Conservation (phyloP, 768 basidiomycete species). For the Lentinula sp. region DNA sequence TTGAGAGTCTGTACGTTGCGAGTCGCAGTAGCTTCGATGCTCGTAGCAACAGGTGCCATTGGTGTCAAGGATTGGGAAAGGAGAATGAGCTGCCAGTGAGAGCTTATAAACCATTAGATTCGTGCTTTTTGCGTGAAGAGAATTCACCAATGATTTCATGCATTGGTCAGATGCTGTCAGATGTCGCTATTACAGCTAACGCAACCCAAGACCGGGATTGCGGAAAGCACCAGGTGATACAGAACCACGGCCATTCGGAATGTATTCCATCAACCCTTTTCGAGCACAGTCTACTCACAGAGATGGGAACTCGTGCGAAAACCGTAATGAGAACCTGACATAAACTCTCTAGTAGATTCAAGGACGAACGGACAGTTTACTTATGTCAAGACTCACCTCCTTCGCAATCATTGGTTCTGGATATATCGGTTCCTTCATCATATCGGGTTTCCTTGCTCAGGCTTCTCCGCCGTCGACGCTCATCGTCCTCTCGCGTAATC, state of each 20-base stretch:
- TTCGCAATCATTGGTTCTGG: conserved; percentile 26
- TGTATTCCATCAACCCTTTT: too few species aligned
- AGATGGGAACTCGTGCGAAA: too few species aligned
- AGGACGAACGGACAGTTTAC: too few species aligned
- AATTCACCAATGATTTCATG: conserved; percentile 1
- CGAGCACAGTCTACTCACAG: too few species aligned
- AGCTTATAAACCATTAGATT: neutral
- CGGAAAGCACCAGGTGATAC: neutral
- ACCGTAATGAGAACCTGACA: too few species aligned
- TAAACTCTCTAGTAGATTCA: too few species aligned
- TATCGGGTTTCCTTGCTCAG: neutral
- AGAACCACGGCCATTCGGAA: too few species aligned
- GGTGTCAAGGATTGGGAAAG: neutral
- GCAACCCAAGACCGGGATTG: neutral
- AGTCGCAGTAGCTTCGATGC: conserved; percentile 20
- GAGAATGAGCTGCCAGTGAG: neutral
- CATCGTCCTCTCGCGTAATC: conserved; percentile 13
- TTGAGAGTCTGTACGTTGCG: conserved; percentile 15
- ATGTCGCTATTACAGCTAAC: neutral
- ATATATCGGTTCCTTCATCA: conserved; percentile 21
- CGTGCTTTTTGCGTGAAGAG: conserved; percentile 2
- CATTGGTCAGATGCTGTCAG: neutral
- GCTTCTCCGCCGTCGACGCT: conserved; percentile 1
- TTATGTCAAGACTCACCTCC: conserved; percentile 18
- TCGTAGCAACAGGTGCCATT: conserved; percentile 49